phyloP scores from a whole-genome alignment of 805 yeast genomes.

The Grigorovia transvaalensis region DNA sequence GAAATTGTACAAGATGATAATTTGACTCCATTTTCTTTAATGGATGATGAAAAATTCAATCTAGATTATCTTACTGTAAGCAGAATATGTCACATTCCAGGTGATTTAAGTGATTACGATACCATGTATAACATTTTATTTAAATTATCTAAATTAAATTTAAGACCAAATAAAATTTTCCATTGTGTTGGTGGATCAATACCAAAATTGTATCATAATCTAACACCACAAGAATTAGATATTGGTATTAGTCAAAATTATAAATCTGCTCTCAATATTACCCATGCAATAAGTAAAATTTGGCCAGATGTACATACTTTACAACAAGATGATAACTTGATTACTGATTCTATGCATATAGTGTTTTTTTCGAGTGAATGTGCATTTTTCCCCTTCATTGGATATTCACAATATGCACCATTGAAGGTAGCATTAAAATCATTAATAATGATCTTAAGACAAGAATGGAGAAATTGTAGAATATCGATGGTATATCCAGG shows the following conservation, averaged over 20 bases:
- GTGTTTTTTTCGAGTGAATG: constrained; percentile 65
- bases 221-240: constrained; percentile 46
- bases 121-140: constrained; percentile 32
- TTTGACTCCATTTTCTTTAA: not conserved
- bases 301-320: constrained; percentile 8
- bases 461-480: constrained; percentile 59
- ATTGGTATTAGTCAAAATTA: constrained; percentile 62
- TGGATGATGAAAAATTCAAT: not conserved
- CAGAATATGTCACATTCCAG: constrained; percentile 36
- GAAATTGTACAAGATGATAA: constrained; percentile 27
- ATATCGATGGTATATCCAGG: constrained; percentile 81
- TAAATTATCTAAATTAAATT: constrained; percentile 17
- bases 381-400: constrained; percentile 80
- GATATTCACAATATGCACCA: constrained; percentile 88
- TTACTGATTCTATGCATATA: constrained; percentile 31
- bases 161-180: constrained; percentile 58
- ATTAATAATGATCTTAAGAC: constrained; percentile 66
- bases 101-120: constrained; percentile 55
- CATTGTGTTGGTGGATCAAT: constrained; percentile 84
- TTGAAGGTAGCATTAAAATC: constrained; percentile 73
- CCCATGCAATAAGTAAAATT: constrained; percentile 50
- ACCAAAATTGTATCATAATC: constrained; percentile 69
- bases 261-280: constrained; percentile 55
- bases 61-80: constrained; percentile 11
- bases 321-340: not conserved